Evolutionary conservation across 2,329 filamentous ascomycete genomes (phyloP).

Genomic region (Trichoderma sp.): DNA sequence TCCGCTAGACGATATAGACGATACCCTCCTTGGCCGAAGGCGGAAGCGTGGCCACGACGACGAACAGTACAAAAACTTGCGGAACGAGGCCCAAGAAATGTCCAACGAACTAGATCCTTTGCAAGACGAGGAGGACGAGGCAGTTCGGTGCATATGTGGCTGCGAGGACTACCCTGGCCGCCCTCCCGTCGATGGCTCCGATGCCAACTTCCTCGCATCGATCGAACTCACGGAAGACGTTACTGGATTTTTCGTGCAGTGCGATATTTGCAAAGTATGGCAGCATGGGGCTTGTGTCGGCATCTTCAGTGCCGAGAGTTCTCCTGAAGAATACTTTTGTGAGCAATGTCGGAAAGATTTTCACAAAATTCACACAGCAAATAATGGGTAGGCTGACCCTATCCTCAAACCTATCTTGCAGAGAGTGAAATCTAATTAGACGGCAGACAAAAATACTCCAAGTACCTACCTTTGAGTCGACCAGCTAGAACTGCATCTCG

Average conservation of each 20-base stretch:
- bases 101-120: conserved; percentile 67
- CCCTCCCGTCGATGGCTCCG: conserved; percentile 62
- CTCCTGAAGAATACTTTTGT: conserved; percentile 97
- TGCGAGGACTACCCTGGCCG: conserved; percentile 92
- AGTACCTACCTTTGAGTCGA: conserved; percentile 63
- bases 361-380: conserved; percentile 78
- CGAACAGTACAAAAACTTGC: conserved; percentile 51
- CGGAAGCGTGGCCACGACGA: conserved; percentile 75
- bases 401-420: neutral
- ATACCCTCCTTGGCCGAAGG: conserved; percentile 72
- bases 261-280: conserved; percentile 97
- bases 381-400: conserved; percentile 74
- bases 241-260: conserved; percentile 96
- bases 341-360: conserved; percentile 91
- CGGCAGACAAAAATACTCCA: conserved; percentile 64
- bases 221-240: conserved; percentile 77
- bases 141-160: conserved; percentile 93
- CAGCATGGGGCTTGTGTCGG: conserved; percentile 97
- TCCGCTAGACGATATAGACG: conserved; percentile 66
- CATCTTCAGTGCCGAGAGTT: conserved; percentile 90
- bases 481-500: conserved; percentile 59
- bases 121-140: conserved; percentile 81
- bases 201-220: conserved; percentile 59
- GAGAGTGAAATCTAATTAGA: neutral
- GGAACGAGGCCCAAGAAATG: conserved; percentile 52